Evolutionary conservation across 345 rosid species (phyloP).

Genomic region (Melaleuca quinquenervia): DNA sequence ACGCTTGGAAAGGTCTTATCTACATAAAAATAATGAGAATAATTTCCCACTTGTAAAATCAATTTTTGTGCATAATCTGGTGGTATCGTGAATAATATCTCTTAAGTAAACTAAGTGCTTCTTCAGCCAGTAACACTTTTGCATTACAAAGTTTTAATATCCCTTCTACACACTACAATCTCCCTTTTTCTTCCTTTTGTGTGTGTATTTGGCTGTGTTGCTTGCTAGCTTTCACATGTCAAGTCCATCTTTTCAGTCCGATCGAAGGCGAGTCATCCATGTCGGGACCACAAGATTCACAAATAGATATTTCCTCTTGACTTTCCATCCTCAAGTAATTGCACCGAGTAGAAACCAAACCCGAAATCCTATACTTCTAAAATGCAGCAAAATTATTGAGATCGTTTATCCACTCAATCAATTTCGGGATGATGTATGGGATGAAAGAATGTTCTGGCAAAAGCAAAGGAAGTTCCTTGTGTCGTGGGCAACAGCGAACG

Average conservation of each 20-base stretch:
- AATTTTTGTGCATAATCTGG: not conserved
- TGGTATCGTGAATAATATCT: not conserved
- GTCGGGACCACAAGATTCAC: not conserved
- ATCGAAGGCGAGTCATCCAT: not conserved
- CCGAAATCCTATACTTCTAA: not conserved
- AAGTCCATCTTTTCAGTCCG: not conserved
- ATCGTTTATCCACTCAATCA: not conserved
- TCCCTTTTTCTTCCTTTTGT: not conserved
- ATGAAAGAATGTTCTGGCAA: not conserved
- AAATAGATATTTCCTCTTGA: not conserved
- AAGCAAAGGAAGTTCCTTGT: not conserved
- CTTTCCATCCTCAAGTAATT: not conserved
- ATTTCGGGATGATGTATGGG: not conserved
- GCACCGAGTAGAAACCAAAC: not conserved
- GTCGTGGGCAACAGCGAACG: not conserved
- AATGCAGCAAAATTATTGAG: not conserved
- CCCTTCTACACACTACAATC: not conserved
- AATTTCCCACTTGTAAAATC: not conserved
- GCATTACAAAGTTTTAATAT: not conserved
- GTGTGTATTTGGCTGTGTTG: not conserved
- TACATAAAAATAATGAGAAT: not conserved
- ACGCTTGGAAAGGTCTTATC: not conserved
- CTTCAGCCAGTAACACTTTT: not conserved
- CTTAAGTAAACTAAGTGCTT: not conserved
- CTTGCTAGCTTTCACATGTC: not conserved